Evolutionary conservation across 306 rosid species (phyloP).

Genomic region (Chamaecrista fasciculata): DNA sequence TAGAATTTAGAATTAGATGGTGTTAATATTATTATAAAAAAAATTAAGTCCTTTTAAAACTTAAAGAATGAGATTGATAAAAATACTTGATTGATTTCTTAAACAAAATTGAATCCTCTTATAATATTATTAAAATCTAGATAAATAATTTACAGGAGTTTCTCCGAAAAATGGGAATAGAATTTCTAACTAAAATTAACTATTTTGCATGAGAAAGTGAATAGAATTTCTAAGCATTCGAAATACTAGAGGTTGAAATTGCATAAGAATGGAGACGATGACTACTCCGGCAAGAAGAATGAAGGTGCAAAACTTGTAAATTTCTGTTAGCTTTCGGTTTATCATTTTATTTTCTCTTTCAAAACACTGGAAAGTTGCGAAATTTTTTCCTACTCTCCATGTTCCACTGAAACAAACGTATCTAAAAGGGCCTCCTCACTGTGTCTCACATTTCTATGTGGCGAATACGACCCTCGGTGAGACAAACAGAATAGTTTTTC

Average conservation of each 20-base stretch:
- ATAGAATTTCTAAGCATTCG: too few relatives aligned
- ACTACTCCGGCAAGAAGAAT: not conserved
- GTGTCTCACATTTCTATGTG: not conserved
- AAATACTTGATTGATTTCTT: too few relatives aligned
- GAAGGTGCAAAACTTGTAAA: not conserved
- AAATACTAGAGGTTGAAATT: not conserved
- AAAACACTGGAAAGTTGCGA: not conserved
- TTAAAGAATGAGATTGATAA: too few relatives aligned
- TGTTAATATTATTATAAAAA: too few relatives aligned
- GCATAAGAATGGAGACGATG: not conserved
- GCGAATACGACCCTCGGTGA: not conserved
- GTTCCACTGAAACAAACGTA: not conserved
- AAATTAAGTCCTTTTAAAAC: too few relatives aligned
- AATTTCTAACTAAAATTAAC: too few relatives aligned
- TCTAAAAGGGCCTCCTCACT: not conserved
- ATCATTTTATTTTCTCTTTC: not conserved
- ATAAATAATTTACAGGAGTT: too few relatives aligned
- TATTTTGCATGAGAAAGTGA: too few relatives aligned
- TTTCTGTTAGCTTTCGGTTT: not conserved
- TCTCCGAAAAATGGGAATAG: too few relatives aligned
- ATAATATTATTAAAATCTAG: too few relatives aligned
- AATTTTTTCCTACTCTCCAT: not conserved
- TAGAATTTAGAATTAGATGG: too few relatives aligned
- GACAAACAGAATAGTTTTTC: constrained; percentile 4
- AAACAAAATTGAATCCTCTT: too few relatives aligned